A percentile compares a stretch with the other conserved stretches of the same genome.
These are phyloP conservation scores for Phaeomoniella chlamydospora DNA, from an alignment of 2,329 filamentous ascomycete species.

Conservation along the genomic window DNA sequence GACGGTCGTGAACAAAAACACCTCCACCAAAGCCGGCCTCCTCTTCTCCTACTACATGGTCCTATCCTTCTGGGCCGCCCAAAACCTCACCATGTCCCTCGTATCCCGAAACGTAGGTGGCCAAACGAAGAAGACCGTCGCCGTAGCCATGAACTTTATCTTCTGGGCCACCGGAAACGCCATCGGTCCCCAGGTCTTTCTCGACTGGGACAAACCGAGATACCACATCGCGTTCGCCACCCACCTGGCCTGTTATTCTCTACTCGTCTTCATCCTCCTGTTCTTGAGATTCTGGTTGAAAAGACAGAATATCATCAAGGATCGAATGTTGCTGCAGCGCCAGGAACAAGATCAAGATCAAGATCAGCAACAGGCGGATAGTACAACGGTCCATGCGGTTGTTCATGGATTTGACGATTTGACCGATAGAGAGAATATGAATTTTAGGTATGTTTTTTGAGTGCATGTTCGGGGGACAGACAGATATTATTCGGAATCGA, in stretches of 20 bases:
- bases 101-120: constrained; percentile 57
- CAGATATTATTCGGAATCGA: no score
- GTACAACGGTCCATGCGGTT: not conserved
- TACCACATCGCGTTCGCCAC: constrained; percentile 58
- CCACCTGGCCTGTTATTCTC: constrained; percentile 53
- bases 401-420: constrained; percentile 44
- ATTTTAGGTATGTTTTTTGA: constrained; percentile 43
- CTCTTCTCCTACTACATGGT: constrained; percentile 64
- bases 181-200: constrained; percentile 52
- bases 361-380: not conserved
- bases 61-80: constrained; percentile 63
- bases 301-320: constrained; percentile 44
- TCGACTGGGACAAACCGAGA: constrained; percentile 42
- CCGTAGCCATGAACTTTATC: constrained; percentile 55
- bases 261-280: constrained; percentile 43
- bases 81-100: constrained; percentile 52
- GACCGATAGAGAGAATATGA: constrained; percentile 46
- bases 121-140: constrained; percentile 58
- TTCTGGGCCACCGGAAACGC: constrained; percentile 56
- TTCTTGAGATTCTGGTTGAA: constrained; percentile 44
- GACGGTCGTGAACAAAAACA: constrained; percentile 45
- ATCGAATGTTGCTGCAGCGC: constrained; percentile 30
- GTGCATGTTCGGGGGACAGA: no score
- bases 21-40: constrained; percentile 48
- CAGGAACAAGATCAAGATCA: no score